Evolutionary conservation across 768 basidiomycete genomes (phyloP), one percentile per base, ranked within the genome.

Genomic region (Naganishia friedmannii): DNA sequence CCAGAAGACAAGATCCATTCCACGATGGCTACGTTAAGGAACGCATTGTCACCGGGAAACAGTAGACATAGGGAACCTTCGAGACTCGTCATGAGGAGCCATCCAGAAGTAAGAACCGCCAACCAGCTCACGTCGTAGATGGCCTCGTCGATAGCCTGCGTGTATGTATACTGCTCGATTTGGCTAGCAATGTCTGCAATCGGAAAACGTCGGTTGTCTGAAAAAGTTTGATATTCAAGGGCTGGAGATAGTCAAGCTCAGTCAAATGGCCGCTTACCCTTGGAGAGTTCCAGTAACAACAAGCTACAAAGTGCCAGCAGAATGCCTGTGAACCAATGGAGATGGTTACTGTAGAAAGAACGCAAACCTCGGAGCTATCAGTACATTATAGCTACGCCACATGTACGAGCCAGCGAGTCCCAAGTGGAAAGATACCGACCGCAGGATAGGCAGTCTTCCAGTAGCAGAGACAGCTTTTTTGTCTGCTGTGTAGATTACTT

Each of bases 61-160:
- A 63, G 60, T 12, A 42, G 12, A 34, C 60, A 63, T 21, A 63
- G 26, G 34, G 15, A 46, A 1, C 39, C 39, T 46, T 63, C 60
- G 23, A 63, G 39, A 45, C 28, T 45, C 9, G 60, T 34, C 60
- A 45, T n/a, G 42, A 63, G 60, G 7, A 63, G 39, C 60, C 60
- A 63, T 15, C 39, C 37, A 9, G 60, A 45, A 6, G 60, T 63
- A 3, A 45, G 7, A 28, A 21, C 26, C 2, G 23, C 39, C 60
- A 63, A 29, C 60, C 60, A 63, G 28, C 60, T 63, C 39, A 63
- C 15, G 10, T 63, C 10, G 37, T 63, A 42, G n/a, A 63, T 45
- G 37, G 60, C 60, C 5, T 45, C 29, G 19, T 34, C 60, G 42
- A 63, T 23, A 4, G 60, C 42, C 19, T 45, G 37, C 23, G 26